A percentile compares a stretch with the other conserved stretches of the same genome.
These are phyloP conservation scores for Taphrina wiesneri DNA, from an alignment of 1,139 yeast species.

Conservation along the genomic window DNA sequence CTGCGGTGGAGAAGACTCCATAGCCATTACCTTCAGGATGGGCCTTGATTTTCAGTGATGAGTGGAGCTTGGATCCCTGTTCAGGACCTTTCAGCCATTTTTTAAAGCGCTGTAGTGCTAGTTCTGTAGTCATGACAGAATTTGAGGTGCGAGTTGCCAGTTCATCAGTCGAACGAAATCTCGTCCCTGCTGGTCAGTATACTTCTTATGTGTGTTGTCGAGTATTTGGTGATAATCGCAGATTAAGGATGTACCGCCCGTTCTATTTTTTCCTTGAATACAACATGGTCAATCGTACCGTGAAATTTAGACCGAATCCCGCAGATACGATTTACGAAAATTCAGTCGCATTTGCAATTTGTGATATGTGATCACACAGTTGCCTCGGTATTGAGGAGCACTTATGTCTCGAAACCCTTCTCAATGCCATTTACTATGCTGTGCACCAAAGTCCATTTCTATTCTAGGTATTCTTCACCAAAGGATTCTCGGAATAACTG, in stretches of 20 bases:
- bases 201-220: too few relatives aligned
- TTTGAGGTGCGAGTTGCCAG: neutral
- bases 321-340: too few relatives aligned
- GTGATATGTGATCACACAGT: too few relatives aligned
- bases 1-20: slow-evolving; percentile 21
- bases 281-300: too few relatives aligned
- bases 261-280: too few relatives aligned
- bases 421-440: neutral
- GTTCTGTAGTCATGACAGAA: neutral
- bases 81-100: slow-evolving; percentile 10
- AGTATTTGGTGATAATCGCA: too few relatives aligned
- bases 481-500: slow-evolving; percentile 26
- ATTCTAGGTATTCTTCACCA: slow-evolving; percentile 26
- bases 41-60: neutral
- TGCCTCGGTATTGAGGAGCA: too few relatives aligned
- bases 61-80: slow-evolving; percentile 10
- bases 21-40: neutral
- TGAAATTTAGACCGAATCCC: too few relatives aligned
- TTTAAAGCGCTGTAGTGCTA: neutral
- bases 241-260: too few relatives aligned
- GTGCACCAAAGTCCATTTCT: neutral
- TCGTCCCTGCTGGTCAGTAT: too few relatives aligned
- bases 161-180: too few relatives aligned
- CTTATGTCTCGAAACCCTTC: too few relatives aligned
- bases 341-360: neutral